phyloP scores from a whole-genome alignment of 2,329 filamentous ascomycete species.

The Beauveria brongniartii region DNA sequence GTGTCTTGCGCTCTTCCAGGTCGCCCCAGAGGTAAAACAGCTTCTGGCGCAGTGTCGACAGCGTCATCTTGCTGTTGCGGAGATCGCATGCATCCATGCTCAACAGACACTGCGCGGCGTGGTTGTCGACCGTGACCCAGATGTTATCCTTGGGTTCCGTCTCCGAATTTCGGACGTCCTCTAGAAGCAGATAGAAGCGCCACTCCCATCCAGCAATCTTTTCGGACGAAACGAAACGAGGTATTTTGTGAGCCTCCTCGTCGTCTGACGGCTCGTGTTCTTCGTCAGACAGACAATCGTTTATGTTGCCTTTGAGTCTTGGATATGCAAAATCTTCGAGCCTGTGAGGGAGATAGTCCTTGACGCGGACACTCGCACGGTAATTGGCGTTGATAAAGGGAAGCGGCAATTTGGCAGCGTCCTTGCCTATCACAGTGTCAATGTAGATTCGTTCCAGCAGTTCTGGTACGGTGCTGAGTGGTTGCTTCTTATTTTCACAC shows the following conservation, averaged over 20 bases:
- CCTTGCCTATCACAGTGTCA: slow-evolving; percentile 34
- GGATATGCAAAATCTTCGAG: slow-evolving; percentile 62
- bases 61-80: slow-evolving; percentile 35
- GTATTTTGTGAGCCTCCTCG: slow-evolving; percentile 17
- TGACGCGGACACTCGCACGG: slow-evolving; percentile 61
- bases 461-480: slow-evolving; percentile 27
- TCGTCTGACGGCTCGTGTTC: slow-evolving; percentile 16
- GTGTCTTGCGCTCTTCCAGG: slow-evolving; percentile 60
- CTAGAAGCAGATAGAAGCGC: slow-evolving; percentile 72
- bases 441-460: slow-evolving; percentile 33
- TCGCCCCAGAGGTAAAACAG: slow-evolving; percentile 81
- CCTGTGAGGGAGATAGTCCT: slow-evolving; percentile 67
- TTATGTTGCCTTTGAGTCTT: slow-evolving; percentile 34
- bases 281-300: slow-evolving; percentile 39
- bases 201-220: slow-evolving; percentile 58
- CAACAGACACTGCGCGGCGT: slow-evolving; percentile 39
- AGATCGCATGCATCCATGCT: slow-evolving; percentile 47
- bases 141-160: slow-evolving; percentile 37
- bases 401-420: slow-evolving; percentile 33
- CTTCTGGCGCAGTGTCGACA: slow-evolving; percentile 55
- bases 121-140: slow-evolving; percentile 61
- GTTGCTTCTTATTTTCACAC: slow-evolving; percentile 35
- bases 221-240: slow-evolving; percentile 20
- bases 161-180: slow-evolving; percentile 47
- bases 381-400: slow-evolving; percentile 72